Percentiles rank a stretch among this genome's conserved stretches.
Evolutionary conservation across 2,329 filamentous ascomycete species (phyloP).

Genomic region (Stemphylium lycopersici): DNA sequence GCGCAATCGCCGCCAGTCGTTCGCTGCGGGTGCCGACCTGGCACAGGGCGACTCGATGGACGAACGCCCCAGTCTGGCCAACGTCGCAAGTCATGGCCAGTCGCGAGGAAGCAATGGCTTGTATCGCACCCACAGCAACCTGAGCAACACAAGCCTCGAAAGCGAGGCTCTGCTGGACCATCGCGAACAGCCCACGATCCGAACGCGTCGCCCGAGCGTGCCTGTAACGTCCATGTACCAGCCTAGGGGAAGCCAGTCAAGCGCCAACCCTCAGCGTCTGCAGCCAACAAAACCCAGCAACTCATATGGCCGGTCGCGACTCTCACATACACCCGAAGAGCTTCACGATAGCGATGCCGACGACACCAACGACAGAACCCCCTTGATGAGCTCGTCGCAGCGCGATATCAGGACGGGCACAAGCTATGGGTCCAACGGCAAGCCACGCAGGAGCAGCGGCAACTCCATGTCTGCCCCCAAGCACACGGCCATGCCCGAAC

Average conservation of each 20-base stretch:
- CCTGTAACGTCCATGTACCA: slow-evolving; percentile 43
- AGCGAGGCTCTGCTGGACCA: slow-evolving; percentile 89
- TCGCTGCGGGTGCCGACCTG: slow-evolving; percentile 62
- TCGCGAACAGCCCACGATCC: slow-evolving; percentile 59
- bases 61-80: slow-evolving; percentile 55
- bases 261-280: slow-evolving; percentile 25
- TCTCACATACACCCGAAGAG: slow-evolving; percentile 36
- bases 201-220: slow-evolving; percentile 53
- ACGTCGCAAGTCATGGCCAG: slow-evolving; percentile 38
- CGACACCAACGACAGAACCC: slow-evolving; percentile 60
- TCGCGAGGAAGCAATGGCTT: slow-evolving; percentile 55
- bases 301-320: slow-evolving; percentile 32
- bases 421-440: slow-evolving; percentile 45
- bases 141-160: slow-evolving; percentile 86
- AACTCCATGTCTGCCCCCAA: slow-evolving; percentile 43
- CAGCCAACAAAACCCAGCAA: slow-evolving; percentile 16
- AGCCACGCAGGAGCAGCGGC: slow-evolving; percentile 38
- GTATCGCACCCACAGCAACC: slow-evolving; percentile 62
- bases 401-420: slow-evolving; percentile 42
- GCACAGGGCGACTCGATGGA: slow-evolving; percentile 64
- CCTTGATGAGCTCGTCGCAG: slow-evolving; percentile 55
- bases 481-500: slow-evolving; percentile 19
- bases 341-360: slow-evolving; percentile 57
- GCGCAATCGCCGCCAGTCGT: slow-evolving; percentile 77
- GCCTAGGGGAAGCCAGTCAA: slow-evolving; percentile 34